Evolutionary conservation across 257 asterid species (phyloP).

Genomic region (Solanum ossicruentum): DNA sequence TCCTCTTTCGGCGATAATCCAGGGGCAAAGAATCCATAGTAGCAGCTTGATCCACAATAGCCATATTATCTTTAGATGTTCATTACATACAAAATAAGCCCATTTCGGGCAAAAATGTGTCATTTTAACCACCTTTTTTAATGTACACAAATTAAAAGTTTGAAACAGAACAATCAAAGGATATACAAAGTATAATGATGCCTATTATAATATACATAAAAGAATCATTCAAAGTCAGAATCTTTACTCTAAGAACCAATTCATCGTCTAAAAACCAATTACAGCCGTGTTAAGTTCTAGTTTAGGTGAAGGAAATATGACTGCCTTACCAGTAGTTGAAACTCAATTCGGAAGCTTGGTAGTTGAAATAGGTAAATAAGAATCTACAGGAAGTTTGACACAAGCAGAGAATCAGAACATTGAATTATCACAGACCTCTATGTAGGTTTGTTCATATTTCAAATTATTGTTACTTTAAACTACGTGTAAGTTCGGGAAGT

Average conservation of each 20-base stretch:
- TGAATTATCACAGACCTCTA: conserved; percentile 24
- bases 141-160: background rate
- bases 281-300: too few relatives aligned
- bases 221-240: background rate
- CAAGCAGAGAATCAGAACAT: conserved; percentile 28
- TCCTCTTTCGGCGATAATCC: conserved; percentile 13
- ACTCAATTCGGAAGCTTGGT: background rate
- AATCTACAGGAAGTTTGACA: conserved; percentile 20
- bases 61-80: conserved; percentile 7
- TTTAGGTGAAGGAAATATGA: too few relatives aligned
- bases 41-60: background rate
- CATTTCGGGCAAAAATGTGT: background rate
- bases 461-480: too few relatives aligned
- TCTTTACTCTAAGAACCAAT: background rate
- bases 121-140: background rate
- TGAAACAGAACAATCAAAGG: background rate
- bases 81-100: background rate
- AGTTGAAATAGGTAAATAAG: conserved; percentile 40
- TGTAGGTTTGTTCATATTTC: too few relatives aligned
- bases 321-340: too few relatives aligned
- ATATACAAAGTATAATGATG: too few relatives aligned
- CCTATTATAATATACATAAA: background rate
- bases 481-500: too few relatives aligned
- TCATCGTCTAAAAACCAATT: background rate
- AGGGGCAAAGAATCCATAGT: background rate